Evolutionary conservation across 805 yeast genomes (phyloP).

Genomic region (Hanseniaspora guilliermondii): DNA sequence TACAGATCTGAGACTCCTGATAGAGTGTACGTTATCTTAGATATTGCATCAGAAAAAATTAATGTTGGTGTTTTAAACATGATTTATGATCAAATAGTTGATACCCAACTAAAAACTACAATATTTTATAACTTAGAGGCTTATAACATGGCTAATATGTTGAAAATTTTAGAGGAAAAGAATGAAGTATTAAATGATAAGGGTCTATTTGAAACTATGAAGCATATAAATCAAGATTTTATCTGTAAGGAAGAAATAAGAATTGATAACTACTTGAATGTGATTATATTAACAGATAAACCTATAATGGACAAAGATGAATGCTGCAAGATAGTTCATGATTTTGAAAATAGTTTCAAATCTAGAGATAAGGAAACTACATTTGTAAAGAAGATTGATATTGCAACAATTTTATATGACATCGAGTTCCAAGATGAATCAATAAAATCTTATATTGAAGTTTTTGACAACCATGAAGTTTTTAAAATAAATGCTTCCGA

Average conservation of each 20-base stretch:
- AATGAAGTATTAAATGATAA: not conserved
- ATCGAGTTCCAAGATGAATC: not conserved
- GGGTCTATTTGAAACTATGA: not conserved
- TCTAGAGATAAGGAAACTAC: not conserved
- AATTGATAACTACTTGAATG: not conserved
- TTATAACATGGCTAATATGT: not conserved
- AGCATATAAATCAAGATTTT: not conserved
- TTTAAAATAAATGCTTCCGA: not conserved
- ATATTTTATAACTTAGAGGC: not conserved
- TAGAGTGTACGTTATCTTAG: not conserved
- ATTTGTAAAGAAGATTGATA: not conserved
- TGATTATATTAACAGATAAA: not conserved
- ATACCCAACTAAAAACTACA: not conserved
- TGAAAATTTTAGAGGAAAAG: not conserved
- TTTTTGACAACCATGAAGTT: not conserved
- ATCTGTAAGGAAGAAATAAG: not conserved
- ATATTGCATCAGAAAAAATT: not conserved
- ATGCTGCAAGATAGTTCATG: not conserved
- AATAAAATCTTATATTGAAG: not conserved
- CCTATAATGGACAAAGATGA: not conserved
- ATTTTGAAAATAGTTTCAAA: not conserved
- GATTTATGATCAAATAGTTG: not conserved
- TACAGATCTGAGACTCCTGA: not conserved
- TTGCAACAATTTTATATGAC: not conserved
- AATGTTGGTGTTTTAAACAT: not conserved